These are phyloP conservation scores for Kwoniella botswanensis DNA, from an alignment of 768 basidiomycete species.

Conservation along the genomic window DNA sequence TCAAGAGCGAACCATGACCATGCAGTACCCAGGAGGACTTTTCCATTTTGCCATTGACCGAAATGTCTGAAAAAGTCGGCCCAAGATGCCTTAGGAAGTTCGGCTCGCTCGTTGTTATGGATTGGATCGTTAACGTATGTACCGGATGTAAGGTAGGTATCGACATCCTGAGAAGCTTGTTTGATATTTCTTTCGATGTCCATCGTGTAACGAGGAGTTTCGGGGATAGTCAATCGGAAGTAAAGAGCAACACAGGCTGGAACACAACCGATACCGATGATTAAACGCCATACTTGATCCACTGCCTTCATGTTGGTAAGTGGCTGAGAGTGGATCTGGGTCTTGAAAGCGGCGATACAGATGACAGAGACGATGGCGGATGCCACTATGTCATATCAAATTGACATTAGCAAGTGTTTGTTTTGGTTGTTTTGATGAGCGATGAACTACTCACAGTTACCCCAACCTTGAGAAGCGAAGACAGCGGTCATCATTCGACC, in stretches of 20 bases:
- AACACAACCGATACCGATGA: constrained; percentile 85
- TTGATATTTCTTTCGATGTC: constrained; percentile 84
- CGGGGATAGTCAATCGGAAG: constrained; percentile 91
- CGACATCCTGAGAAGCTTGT: constrained; percentile 75
- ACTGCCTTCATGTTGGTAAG: constrained; percentile 62
- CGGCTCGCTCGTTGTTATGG: constrained; percentile 66
- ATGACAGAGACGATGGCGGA: constrained; percentile 72
- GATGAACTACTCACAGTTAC: constrained; percentile 67
- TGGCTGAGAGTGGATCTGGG: constrained; percentile 63
- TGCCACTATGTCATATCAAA: constrained; percentile 59
- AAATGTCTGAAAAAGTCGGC: constrained; percentile 72
- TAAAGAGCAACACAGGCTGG: constrained; percentile 82
- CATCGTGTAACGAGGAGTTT: constrained; percentile 89
- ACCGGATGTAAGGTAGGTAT: constrained; percentile 67
- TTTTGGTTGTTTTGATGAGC: neutral
- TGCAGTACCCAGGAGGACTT: constrained; percentile 75
- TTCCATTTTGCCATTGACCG: constrained; percentile 74
- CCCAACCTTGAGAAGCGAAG: constrained; percentile 86
- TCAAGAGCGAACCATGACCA: constrained; percentile 81
- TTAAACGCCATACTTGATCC: constrained; percentile 81
- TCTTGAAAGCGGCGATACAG: constrained; percentile 72
- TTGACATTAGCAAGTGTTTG: neutral
- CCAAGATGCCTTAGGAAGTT: constrained; percentile 71
- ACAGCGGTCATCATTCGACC: constrained; percentile 89
- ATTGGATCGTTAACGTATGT: constrained; percentile 63